These are phyloP conservation scores for Lasiodiplodia theobromae DNA, from an alignment of 2,329 filamentous ascomycete species.

Conservation along the genomic window DNA sequence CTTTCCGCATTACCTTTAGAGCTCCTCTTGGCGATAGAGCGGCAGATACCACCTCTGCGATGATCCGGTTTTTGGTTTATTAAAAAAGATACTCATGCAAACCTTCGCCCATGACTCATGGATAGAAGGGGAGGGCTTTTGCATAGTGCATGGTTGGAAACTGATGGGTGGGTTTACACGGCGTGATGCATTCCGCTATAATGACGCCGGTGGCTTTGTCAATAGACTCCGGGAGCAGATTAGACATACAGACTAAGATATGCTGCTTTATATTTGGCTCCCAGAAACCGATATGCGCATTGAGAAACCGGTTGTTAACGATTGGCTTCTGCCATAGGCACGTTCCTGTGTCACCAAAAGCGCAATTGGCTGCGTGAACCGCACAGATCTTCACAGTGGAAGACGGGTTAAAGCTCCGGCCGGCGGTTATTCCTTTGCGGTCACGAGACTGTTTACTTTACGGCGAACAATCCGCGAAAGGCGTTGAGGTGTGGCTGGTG, in stretches of 20 bases:
- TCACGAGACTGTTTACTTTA: too few species aligned
- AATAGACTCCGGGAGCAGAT: slow-evolving; percentile 16
- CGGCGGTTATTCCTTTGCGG: too few species aligned
- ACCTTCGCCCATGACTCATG: neutral
- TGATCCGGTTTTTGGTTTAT: slow-evolving; percentile 11
- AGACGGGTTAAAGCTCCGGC: too few species aligned
- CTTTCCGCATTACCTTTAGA: slow-evolving; percentile 16
- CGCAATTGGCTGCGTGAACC: neutral
- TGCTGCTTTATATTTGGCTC: neutral
- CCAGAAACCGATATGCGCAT: neutral
- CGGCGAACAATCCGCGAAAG: neutral
- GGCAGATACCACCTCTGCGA: slow-evolving; percentile 26
- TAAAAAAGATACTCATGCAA: slow-evolving; percentile 23
- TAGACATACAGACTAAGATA: slow-evolving; percentile 19
- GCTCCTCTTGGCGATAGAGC: slow-evolving; percentile 23
- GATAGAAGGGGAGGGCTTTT: slow-evolving; percentile 13
- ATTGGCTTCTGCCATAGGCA: neutral
- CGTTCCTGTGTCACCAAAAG: neutral
- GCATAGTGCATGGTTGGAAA: slow-evolving; percentile 21
- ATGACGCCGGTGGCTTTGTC: slow-evolving; percentile 23
- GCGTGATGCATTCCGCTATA: slow-evolving; percentile 1
- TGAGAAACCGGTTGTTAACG: neutral
- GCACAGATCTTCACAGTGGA: too few species aligned
- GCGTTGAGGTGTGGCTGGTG: slow-evolving; percentile 4
- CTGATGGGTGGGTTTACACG: slow-evolving; percentile 6